Evolutionary conservation across 2,329 filamentous ascomycete species (phyloP).

Genomic region (Hymenoscyphus infarciens): DNA sequence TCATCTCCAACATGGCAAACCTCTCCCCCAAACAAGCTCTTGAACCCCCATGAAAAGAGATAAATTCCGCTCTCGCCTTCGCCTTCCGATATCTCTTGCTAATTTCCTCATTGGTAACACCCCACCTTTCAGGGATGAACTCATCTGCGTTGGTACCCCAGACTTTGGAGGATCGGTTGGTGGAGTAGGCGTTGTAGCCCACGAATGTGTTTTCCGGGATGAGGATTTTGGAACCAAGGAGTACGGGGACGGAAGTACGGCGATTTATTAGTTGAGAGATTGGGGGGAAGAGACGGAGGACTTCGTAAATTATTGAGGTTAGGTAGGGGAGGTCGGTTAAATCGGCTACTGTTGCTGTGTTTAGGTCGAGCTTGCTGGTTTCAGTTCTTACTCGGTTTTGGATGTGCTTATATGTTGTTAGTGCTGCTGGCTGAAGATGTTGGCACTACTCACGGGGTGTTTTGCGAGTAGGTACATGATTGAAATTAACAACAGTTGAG

Average conservation of each 20-base stretch:
- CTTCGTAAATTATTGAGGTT: conserved; percentile 10
- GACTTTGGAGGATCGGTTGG: conserved; percentile 1
- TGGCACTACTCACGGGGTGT: conserved; percentile 3
- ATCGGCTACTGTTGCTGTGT: not conserved
- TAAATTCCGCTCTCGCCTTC: conserved; percentile 5
- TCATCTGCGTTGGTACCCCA: conserved; percentile 6
- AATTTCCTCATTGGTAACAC: conserved; percentile 8
- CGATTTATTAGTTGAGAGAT: conserved; percentile 13
- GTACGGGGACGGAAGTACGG: conserved; percentile 1
- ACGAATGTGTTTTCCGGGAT: conserved; percentile 8
- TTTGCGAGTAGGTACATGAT: conserved; percentile 11
- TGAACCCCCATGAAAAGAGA: conserved; percentile 8
- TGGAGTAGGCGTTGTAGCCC: conserved; percentile 10
- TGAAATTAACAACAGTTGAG: conserved; percentile 10
- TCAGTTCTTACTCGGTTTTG: conserved; percentile 4
- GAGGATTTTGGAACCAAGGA: not conserved
- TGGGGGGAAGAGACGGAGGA: conserved; percentile 12
- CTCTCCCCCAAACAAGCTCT: conserved; percentile 9
- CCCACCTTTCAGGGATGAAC: conserved; percentile 7
- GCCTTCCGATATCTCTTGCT: conserved; percentile 5
- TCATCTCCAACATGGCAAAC: conserved; percentile 10
- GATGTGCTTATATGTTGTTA: conserved; percentile 3
- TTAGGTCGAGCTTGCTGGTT: not conserved
- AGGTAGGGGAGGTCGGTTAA: conserved; percentile 8
- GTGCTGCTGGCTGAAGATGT: not conserved